Base-by-base conservation (phyloP, 2,329 filamentous ascomycete species). In the Penicillium carneum region DNA sequence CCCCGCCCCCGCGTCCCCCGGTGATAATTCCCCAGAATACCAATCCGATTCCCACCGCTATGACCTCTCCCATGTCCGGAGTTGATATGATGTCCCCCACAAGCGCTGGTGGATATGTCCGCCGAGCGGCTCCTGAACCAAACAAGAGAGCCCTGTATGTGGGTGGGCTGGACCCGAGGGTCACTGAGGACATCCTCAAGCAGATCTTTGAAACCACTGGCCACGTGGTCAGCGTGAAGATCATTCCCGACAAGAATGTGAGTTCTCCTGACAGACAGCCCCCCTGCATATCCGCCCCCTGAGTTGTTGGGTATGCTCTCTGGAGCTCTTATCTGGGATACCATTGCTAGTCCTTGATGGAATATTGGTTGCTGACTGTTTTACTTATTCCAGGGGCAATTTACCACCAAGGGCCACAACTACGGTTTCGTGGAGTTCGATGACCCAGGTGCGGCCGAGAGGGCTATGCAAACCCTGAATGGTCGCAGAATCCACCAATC, bases 391-490 rank as follows among this genome's bases (percentile, higher is more conserved):
- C 36, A 45, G 58, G 59, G 52, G 56, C 69, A 78, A 71, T 77
- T 84, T 69, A 81, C 96, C 87, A 90, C 90, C 70, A 97, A 98
- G 85, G 95, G 95, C 49, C 96, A 92, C 84, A 99, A 99, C 84
- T 99, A 99, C 80, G 95, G 95, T 26, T 99, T 99, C 75, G 91
- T 99, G 67, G 95, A 99, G 79, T 99, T 97, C 80, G 95, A 99
- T 79, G 95, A 99, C 78, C 95, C 95, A 55, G 93, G 91, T 79
- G 92, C 94, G 66, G 95, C 95, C 70, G 95, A 99, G 79, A 90
- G 95, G 76, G 95, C 95, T 65, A 97, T 99, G 95, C 88, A 92
- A 79, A 98, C 94, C 59, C 84, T 99, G 71, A 99, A 98, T 77
- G 95, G 95, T 57, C 90, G 95, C 70, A 88, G 94, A 68, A 93